These are phyloP conservation scores for Haplosporangium sp. DNA, from an alignment of 371 early-diverging fungal genomes.

Conservation along the genomic window DNA sequence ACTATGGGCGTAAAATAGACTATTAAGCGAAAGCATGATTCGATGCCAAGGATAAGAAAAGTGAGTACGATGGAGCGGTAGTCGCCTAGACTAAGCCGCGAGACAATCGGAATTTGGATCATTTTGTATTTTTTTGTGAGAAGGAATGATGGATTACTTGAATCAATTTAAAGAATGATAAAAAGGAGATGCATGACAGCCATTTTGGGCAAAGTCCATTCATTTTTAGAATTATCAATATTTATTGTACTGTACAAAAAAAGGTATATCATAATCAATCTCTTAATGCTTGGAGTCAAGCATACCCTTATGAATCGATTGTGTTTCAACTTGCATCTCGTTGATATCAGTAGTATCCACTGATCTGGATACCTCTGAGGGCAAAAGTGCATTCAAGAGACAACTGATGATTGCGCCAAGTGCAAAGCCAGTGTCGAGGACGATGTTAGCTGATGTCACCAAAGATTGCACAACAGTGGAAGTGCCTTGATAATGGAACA, in stretches of 20 bases:
- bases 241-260: not conserved
- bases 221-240: not conserved
- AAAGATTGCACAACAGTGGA: slow-evolving; percentile 63
- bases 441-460: slow-evolving; percentile 64
- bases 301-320: slow-evolving; percentile 28
- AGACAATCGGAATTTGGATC: slow-evolving; percentile 46
- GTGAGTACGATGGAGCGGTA: slow-evolving; percentile 68
- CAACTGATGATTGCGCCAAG: slow-evolving; percentile 67
- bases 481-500: slow-evolving; percentile 64
- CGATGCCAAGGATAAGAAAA: slow-evolving; percentile 73
- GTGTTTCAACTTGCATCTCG: slow-evolving; percentile 42
- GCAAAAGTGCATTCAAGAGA: slow-evolving; percentile 63
- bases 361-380: slow-evolving; percentile 24
- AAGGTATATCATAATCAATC: not conserved
- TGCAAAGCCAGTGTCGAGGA: slow-evolving; percentile 67
- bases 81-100: slow-evolving; percentile 61
- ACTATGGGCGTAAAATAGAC: slow-evolving; percentile 72
- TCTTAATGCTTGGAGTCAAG: not conserved
- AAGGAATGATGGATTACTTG: not conserved
- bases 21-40: slow-evolving; percentile 73
- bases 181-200: not conserved
- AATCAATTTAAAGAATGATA: not conserved
- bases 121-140: slow-evolving; percentile 2
- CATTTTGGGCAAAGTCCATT: not conserved
- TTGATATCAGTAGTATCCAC: slow-evolving; percentile 21